Percentiles rank a stretch among this genome's conserved stretches.
Evolutionary conservation across 176 grass and related monocot genomes (phyloP).

Genomic region (Chrysopogon serrulatus): DNA sequence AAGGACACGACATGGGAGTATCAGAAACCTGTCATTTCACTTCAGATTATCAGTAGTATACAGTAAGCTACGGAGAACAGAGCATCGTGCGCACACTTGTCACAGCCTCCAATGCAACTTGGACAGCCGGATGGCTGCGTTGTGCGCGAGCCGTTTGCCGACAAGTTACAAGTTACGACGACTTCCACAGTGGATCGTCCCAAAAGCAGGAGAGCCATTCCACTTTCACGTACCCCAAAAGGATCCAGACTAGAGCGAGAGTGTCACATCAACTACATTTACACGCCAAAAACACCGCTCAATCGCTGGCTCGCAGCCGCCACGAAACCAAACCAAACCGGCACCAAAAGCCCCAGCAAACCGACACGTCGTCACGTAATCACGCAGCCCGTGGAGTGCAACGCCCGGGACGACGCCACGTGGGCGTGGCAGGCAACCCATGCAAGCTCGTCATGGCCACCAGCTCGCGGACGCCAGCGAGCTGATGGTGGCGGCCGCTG

Average conservation of each 20-base stretch:
- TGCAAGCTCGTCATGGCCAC: background rate
- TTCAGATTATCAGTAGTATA: background rate
- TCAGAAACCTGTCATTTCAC: background rate
- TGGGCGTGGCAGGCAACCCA: background rate
- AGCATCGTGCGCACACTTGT: background rate
- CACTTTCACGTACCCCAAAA: conserved; percentile 8
- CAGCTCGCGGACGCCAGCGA: conserved; percentile 24
- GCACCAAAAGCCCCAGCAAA: background rate
- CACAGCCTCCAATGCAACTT: background rate
- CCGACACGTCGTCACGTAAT: background rate
- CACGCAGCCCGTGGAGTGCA: background rate
- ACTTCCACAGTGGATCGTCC: background rate
- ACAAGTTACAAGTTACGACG: conserved; percentile 36
- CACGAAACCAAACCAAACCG: background rate
- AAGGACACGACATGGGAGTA: background rate
- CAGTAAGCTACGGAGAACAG: background rate
- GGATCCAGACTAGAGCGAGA: background rate
- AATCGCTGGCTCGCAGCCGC: no score
- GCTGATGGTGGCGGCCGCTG: conserved; percentile 21
- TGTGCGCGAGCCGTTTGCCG: background rate
- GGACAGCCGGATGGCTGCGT: background rate
- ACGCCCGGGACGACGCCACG: background rate
- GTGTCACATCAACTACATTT: background rate
- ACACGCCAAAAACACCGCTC: background rate
- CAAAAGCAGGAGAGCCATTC: conserved; percentile 19